phyloP scores from a whole-genome alignment of 176 grass and related monocot species.

The Eragrostis curvula region DNA sequence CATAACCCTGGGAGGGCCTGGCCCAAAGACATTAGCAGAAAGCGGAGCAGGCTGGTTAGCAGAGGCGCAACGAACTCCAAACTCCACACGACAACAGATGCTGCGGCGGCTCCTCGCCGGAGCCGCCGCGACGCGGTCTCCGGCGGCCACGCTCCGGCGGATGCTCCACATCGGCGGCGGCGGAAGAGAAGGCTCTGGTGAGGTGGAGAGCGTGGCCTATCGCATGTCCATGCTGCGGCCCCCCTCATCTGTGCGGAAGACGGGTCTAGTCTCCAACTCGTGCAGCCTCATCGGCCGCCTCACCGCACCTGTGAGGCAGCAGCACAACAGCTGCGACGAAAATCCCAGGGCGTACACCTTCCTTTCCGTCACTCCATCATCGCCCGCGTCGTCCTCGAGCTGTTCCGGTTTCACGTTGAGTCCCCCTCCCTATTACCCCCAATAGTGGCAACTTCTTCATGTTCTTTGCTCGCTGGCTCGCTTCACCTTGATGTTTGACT shows the following conservation, averaged over 20 bases:
- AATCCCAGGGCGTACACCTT: background rate
- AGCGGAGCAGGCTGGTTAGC: no score
- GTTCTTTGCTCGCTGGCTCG: no score
- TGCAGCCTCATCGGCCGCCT: slow-evolving; percentile 68
- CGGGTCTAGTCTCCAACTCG: slow-evolving; percentile 14
- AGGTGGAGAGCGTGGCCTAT: slow-evolving; percentile 47
- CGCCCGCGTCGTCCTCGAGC: slow-evolving; percentile 1
- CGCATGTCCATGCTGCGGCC: slow-evolving; percentile 62
- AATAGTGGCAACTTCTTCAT: background rate
- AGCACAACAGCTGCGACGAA: fast-evolving
- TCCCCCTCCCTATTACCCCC: background rate
- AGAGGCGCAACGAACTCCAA: background rate
- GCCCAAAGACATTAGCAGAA: background rate
- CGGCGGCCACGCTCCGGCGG: slow-evolving; percentile 24
- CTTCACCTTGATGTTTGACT: no score
- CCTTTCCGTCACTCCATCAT: slow-evolving; percentile 22
- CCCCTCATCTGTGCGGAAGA: slow-evolving; percentile 4
- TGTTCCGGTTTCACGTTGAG: slow-evolving; percentile 23
- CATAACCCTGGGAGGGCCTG: background rate
- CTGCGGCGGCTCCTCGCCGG: slow-evolving; percentile 36
- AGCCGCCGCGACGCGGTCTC: slow-evolving; percentile 14
- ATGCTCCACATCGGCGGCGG: slow-evolving; percentile 13
- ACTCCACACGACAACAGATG: background rate
- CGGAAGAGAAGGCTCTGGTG: background rate
- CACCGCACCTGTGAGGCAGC: slow-evolving; percentile 12